These are phyloP conservation scores for Russula sp. DNA, from an alignment of 768 basidiomycete genomes.

Conservation along the genomic window DNA sequence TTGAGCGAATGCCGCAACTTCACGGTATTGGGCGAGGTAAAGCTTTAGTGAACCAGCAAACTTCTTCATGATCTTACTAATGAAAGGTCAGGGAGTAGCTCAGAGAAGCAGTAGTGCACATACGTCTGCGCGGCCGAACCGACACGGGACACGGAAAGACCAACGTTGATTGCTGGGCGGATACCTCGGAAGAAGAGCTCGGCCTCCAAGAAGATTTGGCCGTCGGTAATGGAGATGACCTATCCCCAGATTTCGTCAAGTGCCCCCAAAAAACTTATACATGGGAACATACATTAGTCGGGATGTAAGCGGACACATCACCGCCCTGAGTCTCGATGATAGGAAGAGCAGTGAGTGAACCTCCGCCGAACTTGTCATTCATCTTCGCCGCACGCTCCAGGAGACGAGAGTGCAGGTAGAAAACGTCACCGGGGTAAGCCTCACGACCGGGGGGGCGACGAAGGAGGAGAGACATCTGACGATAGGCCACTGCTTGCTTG, in stretches of 20 bases:
- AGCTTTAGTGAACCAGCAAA: conserved; percentile 99
- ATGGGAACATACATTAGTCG: conserved; percentile 67
- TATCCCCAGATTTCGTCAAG: conserved; percentile 36
- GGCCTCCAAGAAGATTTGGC: conserved; percentile 99
- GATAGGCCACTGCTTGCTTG: conserved; percentile 99
- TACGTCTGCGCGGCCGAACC: conserved; percentile 99
- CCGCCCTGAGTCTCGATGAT: conserved; percentile 99
- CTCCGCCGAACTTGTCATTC: conserved; percentile 98
- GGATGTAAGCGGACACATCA: conserved; percentile 99
- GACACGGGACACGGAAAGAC: conserved; percentile 99
- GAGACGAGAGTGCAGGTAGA: conserved; percentile 99
- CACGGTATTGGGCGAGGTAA: conserved; percentile 99
- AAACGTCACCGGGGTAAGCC: conserved; percentile 99
- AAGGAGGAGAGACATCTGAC: conserved; percentile 99
- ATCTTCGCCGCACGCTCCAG: conserved; percentile 99
- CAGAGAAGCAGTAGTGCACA: conserved; percentile 36
- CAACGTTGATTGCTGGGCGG: conserved; percentile 99
- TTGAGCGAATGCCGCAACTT: conserved; percentile 98
- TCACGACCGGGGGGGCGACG: conserved; percentile 99
- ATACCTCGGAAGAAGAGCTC: conserved; percentile 99
- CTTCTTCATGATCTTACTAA: conserved; percentile 99
- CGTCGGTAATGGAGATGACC: conserved; percentile 99
- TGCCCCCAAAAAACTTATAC: background rate
- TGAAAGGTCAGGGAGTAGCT: conserved; percentile 15
- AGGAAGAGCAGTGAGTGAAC: conserved; percentile 96